Conservation (phyloP, 345 rosid genomes). For the Theobroma cacao region DNA sequence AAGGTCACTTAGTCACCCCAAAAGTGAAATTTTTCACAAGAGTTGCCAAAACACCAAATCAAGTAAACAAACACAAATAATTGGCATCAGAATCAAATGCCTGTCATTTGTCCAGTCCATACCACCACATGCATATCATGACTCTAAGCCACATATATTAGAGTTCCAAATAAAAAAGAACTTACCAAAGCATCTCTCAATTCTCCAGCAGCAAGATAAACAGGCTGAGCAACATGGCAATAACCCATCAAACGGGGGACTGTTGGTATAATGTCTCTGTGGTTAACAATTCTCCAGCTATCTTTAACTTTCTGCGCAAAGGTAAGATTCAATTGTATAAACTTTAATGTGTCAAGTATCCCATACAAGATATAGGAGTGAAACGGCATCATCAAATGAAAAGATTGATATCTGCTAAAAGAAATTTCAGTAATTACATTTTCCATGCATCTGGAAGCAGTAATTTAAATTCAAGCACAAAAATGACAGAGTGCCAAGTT, state of each 20-base stretch:
- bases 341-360: neutral
- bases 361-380: neutral
- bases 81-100: neutral
- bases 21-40: neutral
- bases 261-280: constrained; percentile 97
- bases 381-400: neutral
- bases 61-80: neutral
- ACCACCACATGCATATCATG: neutral
- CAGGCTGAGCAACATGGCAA: constrained; percentile 92
- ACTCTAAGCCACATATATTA: neutral
- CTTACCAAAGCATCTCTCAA: constrained; percentile 62
- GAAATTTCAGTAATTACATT: neutral
- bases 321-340: constrained; percentile 4
- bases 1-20: neutral
- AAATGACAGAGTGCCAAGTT: neutral
- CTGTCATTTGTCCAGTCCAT: neutral
- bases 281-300: constrained; percentile 95
- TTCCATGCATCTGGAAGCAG: neutral
- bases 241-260: constrained; percentile 96
- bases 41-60: neutral
- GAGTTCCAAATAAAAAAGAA: neutral
- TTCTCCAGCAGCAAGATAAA: constrained; percentile 76
- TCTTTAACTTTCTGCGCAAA: constrained; percentile 83
- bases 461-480: neutral
- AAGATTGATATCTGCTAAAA: neutral